A percentile compares a stretch with the other conserved stretches of the same genome.
These are phyloP conservation scores for Dalbergia cochinchinensis DNA, from an alignment of 306 rosid genomes.

Conservation along the genomic window DNA sequence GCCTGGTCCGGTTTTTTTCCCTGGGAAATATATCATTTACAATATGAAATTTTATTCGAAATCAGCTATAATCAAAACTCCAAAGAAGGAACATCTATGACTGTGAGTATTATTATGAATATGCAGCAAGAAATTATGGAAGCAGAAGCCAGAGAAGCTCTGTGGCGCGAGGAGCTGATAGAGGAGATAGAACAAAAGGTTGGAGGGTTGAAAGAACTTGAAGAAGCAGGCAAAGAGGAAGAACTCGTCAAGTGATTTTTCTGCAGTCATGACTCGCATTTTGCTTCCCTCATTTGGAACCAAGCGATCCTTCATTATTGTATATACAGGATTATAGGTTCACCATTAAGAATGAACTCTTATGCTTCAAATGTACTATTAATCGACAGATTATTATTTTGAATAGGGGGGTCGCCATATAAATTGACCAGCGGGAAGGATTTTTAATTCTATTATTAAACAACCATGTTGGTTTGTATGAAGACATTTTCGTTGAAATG, in stretches of 20 bases:
- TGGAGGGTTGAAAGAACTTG: constrained; percentile 81
- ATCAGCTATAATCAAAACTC: not conserved
- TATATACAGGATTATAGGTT: constrained; percentile 9
- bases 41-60: not conserved
- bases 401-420: not conserved
- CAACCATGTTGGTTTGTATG: no score
- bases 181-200: constrained; percentile 92
- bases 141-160: constrained; percentile 78
- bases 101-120: not conserved
- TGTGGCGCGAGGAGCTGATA: constrained; percentile 85
- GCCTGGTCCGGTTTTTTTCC: no score
- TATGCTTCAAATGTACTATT: constrained; percentile 22
- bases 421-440: not conserved
- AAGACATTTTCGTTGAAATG: no score
- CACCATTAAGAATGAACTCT: not conserved
- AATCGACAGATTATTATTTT: not conserved
- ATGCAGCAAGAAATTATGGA: constrained; percentile 86
- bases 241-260: constrained; percentile 49
- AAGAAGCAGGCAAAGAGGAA: constrained; percentile 77
- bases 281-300: constrained; percentile 9
- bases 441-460: not conserved
- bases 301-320: not conserved
- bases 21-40: not conserved
- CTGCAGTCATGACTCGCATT: not conserved
- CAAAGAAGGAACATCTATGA: not conserved